Evolutionary conservation across 495 filamentous ascomycete species (phyloP).

Genomic region (Penicillium bialowiezense): DNA sequence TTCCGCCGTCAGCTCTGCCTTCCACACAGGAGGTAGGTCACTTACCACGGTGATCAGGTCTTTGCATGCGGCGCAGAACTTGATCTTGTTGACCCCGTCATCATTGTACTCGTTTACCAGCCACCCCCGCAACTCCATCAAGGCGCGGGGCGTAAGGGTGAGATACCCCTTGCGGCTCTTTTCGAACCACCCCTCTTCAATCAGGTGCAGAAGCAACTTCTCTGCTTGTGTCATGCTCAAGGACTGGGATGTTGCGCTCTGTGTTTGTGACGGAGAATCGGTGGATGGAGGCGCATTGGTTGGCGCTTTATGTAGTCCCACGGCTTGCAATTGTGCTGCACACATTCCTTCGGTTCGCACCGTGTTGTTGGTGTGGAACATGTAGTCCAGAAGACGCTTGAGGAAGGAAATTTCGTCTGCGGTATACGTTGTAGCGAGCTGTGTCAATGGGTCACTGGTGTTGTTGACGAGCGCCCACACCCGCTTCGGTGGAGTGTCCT

Average conservation of each 20-base stretch:
- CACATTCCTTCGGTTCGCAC: constrained; percentile 74
- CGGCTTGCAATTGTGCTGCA: constrained; percentile 70
- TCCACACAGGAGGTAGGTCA: background rate
- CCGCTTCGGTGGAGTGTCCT: constrained; percentile 15
- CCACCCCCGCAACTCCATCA: constrained; percentile 84
- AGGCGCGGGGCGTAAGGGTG: constrained; percentile 66
- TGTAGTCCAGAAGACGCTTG: constrained; percentile 82
- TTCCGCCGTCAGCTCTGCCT: constrained; percentile 2
- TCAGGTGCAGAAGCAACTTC: constrained; percentile 62
- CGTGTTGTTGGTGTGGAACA: constrained; percentile 87
- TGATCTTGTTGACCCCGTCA: constrained; percentile 60
- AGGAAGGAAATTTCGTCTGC: constrained; percentile 89
- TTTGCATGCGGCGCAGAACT: constrained; percentile 84
- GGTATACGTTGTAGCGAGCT: constrained; percentile 77
- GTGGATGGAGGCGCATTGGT: constrained; percentile 26
- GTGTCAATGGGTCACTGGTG: constrained; percentile 75
- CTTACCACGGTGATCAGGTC: constrained; percentile 80
- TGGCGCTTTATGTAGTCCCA: constrained; percentile 37
- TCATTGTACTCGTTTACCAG: constrained; percentile 84
- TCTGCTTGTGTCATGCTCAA: constrained; percentile 78
- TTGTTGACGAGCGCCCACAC: constrained; percentile 85
- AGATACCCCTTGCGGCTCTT: constrained; percentile 67
- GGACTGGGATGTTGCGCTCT: constrained; percentile 48
- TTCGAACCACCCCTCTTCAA: constrained; percentile 84
- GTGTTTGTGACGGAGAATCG: constrained; percentile 32